Base-by-base conservation (phyloP, 768 basidiomycete species). In the Boletus reticuloceps region DNA sequence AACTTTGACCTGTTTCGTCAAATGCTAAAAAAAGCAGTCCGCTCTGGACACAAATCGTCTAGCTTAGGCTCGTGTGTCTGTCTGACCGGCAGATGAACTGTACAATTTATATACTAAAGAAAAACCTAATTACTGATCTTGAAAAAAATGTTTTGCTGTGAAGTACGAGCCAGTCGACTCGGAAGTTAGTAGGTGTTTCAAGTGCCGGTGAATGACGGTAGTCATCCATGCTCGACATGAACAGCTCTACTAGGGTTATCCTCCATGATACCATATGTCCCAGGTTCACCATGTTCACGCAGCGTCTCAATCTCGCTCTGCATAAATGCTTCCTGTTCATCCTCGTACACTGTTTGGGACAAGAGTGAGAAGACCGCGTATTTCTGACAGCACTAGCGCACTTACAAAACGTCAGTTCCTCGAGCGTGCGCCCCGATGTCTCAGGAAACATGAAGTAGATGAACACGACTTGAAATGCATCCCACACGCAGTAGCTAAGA, bases 391-490 rank as follows among this genome's bases (percentile, higher is more conserved):
- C 19, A 19, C 34, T n/a, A 12, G 32, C 29, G n/a, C 47, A 52
- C 61, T 63, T 40, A 56, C 61, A 37, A 40, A 64, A 34, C 16
- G 49, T 22, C 19, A 50, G 31, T 11, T 50, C 49, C 40, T 50
- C 49, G 31, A 50, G 49, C 4, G 49, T 50, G 31, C 49, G 49
- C 29, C 49, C 49, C 9, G 31, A 40, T 6, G 49, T 51, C 22
- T 51, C 50, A 1, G 50, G 50, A 16, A 51, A 51, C 32, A 41
- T 22, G 31, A 25, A 6, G 32, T 51, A 51, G 25, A 51, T 14
- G 25, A 51, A 34, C 22, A 36, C 22, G 17, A 43, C 34, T 42
- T 51, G 32, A 17, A 51, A 51, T 3, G 34, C 32, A 19, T 36
- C 36, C 42, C 50, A 42, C 8, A 51, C 50, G 13, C 50, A 51